Evolutionary conservation across 2,329 filamentous ascomycete species (phyloP).

Genomic region (Diaporthe capsici): DNA sequence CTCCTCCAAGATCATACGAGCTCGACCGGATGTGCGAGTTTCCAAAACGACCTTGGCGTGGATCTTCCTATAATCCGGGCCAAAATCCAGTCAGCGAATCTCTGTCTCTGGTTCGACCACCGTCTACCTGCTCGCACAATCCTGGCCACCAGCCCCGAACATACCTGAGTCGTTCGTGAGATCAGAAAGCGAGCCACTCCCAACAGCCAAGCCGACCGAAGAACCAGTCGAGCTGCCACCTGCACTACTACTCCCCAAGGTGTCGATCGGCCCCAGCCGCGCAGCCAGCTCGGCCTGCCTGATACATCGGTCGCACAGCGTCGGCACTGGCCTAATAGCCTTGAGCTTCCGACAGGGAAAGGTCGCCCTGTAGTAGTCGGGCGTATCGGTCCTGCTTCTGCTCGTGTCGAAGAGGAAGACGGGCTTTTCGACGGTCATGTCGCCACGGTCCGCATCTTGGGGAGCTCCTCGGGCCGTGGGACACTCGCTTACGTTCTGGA

Average conservation of each 20-base stretch:
- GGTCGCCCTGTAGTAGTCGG: slow-evolving; percentile 14
- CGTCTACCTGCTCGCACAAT: too few species aligned
- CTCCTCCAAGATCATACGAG: neutral
- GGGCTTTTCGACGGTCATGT: slow-evolving; percentile 43
- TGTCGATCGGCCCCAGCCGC: neutral
- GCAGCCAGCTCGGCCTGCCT: slow-evolving; percentile 1
- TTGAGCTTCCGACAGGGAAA: slow-evolving; percentile 38
- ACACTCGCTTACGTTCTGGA: slow-evolving; percentile 54
- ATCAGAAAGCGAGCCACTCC: slow-evolving; percentile 9
- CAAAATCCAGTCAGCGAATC: neutral
- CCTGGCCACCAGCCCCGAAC: neutral
- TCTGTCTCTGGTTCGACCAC: neutral
- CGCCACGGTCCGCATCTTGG: slow-evolving; percentile 41
- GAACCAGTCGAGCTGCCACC: slow-evolving; percentile 14
- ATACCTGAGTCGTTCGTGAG: slow-evolving; percentile 29
- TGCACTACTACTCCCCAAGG: slow-evolving; percentile 2
- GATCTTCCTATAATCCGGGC: slow-evolving; percentile 10
- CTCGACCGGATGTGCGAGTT: slow-evolving; percentile 30
- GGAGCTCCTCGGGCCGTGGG: slow-evolving; percentile 46
- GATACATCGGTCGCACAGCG: slow-evolving; percentile 24
- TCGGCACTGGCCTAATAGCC: slow-evolving; percentile 32
- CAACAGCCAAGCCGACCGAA: neutral
- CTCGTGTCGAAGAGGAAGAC: slow-evolving; percentile 42
- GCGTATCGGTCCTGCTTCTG: slow-evolving; percentile 23
- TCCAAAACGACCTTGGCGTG: slow-evolving; percentile 38